These are phyloP conservation scores for Trichoderma aggressivum DNA, from an alignment of 2,329 filamentous ascomycete genomes.

Conservation along the genomic window DNA sequence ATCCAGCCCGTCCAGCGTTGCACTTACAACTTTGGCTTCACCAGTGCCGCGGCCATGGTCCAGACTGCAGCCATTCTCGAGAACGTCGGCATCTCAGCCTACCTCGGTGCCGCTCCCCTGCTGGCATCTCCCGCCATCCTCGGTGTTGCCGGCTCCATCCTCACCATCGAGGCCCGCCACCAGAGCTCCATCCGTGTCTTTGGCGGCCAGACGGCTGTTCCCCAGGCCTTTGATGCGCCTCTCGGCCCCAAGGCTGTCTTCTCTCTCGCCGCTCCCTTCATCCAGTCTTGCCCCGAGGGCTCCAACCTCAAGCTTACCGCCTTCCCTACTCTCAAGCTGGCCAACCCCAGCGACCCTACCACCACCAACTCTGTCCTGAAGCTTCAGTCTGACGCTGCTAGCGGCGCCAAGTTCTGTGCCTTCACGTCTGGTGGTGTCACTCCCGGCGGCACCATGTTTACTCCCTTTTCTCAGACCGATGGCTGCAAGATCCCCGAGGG, in stretches of 20 bases:
- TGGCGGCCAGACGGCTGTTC: slow-evolving; percentile 55
- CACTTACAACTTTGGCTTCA: slow-evolving; percentile 69
- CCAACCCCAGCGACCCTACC: slow-evolving; percentile 37
- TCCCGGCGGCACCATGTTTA: slow-evolving; percentile 59
- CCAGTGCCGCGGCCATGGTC: slow-evolving; percentile 64
- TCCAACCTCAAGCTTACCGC: slow-evolving; percentile 59
- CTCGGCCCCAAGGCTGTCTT: slow-evolving; percentile 68
- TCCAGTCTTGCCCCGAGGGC: slow-evolving; percentile 64
- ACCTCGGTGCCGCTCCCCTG: slow-evolving; percentile 67
- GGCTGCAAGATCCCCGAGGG: slow-evolving; percentile 60
- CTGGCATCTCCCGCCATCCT: slow-evolving; percentile 59
- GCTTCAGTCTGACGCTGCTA: slow-evolving; percentile 49
- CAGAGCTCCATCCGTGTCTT: slow-evolving; percentile 68
- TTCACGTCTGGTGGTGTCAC: slow-evolving; percentile 60
- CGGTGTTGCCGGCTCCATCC: slow-evolving; percentile 64
- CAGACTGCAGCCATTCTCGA: slow-evolving; percentile 67
- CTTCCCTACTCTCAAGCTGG: slow-evolving; percentile 58
- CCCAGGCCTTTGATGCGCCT: slow-evolving; percentile 67
- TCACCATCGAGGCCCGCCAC: slow-evolving; percentile 71
- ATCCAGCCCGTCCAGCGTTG: slow-evolving; percentile 65
- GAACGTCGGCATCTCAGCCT: slow-evolving; percentile 70
- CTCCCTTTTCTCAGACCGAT: slow-evolving; percentile 47
- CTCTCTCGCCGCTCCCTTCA: slow-evolving; percentile 70
- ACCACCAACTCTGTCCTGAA: slow-evolving; percentile 30
- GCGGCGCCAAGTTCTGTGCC: slow-evolving; percentile 57